Evolutionary conservation across 768 basidiomycete species (phyloP).

Genomic region (Filobasidium floriforme): DNA sequence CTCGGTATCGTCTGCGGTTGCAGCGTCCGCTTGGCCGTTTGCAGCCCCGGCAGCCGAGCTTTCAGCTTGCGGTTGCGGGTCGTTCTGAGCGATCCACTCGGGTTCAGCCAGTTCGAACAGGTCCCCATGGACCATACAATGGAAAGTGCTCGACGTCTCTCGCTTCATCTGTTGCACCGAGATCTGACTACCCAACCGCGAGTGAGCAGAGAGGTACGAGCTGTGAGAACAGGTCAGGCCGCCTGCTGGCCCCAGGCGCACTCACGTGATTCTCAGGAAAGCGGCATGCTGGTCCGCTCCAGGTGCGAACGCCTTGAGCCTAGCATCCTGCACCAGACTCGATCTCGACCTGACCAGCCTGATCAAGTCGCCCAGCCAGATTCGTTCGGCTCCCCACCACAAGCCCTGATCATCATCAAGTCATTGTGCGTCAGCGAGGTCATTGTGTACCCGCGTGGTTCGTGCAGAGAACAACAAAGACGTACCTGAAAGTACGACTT

Average conservation of each 20-base stretch:
- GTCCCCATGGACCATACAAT: conserved; percentile 34
- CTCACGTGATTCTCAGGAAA: conserved; percentile 35
- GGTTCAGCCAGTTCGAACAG: conserved; percentile 30
- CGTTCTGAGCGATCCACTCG: conserved; percentile 5
- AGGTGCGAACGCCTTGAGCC: conserved; percentile 22
- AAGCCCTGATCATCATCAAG: conserved; percentile 46
- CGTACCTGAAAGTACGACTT: conserved; percentile 36
- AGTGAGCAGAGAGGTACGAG: not conserved
- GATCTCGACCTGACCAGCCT: conserved; percentile 49
- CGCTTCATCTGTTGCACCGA: conserved; percentile 15
- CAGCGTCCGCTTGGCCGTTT: not conserved
- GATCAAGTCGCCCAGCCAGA: conserved; percentile 78
- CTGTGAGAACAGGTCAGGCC: not conserved
- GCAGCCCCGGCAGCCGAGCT: not conserved
- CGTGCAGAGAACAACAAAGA: not conserved
- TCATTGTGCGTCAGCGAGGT: not conserved
- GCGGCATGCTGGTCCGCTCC: conserved; percentile 29
- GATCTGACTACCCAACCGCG: conserved; percentile 23
- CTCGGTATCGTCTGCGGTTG: not conserved
- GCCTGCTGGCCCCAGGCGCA: not conserved
- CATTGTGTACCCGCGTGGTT: not conserved
- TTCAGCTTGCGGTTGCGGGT: not conserved
- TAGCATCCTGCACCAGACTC: conserved; percentile 24
- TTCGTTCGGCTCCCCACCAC: conserved; percentile 84
- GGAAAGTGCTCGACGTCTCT: conserved; percentile 16